A percentile compares a stretch with the other conserved stretches of the same genome.
phyloP scores from a whole-genome alignment of 768 basidiomycete genomes.

The Boletus rubescentipes region DNA sequence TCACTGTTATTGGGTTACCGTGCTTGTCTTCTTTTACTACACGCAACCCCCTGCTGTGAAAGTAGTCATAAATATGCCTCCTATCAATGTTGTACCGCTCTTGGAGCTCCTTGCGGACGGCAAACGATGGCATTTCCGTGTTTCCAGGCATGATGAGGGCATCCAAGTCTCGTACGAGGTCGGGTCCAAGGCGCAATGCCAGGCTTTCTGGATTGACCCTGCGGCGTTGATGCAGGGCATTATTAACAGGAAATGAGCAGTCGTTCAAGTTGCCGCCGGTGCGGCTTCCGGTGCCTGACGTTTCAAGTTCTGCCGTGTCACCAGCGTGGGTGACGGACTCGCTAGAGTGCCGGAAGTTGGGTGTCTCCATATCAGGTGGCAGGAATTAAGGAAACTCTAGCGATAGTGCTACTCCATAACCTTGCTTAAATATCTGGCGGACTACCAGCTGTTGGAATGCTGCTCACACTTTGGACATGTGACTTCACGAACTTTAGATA shows the following conservation, averaged over 20 bases:
- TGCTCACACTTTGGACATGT: conserved; percentile 8
- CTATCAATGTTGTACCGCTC: conserved; percentile 68
- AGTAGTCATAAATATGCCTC: conserved; percentile 77
- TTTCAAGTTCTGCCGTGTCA: background rate
- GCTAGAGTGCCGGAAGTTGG: background rate
- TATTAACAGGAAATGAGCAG: background rate
- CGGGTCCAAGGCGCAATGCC: conserved; percentile 63
- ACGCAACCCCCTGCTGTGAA: conserved; percentile 61
- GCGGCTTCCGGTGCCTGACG: conserved; percentile 13
- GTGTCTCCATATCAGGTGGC: conserved; percentile 16
- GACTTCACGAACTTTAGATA: background rate
- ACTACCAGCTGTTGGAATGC: conserved; percentile 22
- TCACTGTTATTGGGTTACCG: conserved; percentile 42
- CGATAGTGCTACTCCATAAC: background rate
- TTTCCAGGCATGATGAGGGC: conserved; percentile 67
- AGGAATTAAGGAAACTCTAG: conserved; percentile 1
- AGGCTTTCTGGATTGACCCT: conserved; percentile 69
- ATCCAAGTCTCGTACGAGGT: conserved; percentile 70
- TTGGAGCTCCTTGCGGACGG: conserved; percentile 67
- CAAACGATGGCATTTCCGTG: conserved; percentile 72
- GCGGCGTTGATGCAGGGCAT: conserved; percentile 33
- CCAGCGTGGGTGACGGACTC: conserved; percentile 1
- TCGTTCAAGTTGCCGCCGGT: conserved; percentile 5
- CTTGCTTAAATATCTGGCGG: conserved; percentile 16
- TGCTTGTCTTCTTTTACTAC: conserved; percentile 66